Base-by-base conservation (phyloP, 208 protist species). In the Leishmania lainsoni region DNA sequence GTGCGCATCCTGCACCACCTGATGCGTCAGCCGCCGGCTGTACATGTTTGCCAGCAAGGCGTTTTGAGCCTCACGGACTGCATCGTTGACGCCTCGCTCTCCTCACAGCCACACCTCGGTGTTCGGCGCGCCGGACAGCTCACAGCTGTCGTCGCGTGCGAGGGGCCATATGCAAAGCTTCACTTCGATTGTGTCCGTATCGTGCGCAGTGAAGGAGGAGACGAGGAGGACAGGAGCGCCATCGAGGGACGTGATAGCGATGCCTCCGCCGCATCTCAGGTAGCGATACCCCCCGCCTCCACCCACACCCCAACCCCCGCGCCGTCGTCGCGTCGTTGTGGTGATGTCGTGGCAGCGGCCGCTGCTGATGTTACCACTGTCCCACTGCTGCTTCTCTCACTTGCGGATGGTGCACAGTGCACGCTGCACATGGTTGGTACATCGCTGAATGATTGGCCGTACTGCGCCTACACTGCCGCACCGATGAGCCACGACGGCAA, bases 1-100 rank as follows among this genome's bases (percentile, higher is more conserved):
- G 51, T 58, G 52, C 48, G 48, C 20, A 35, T 74, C 39, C 39
- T 74, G 65, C 77, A 66, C 5, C 51, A 32, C 26, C 52, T 74
- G 32, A 9, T 65, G 16, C 58, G 32, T 12, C 70, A 82, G 59
- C 56, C 56, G 14, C 76, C 81, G 9, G 76, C 61, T n/a, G 54
- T 85, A 8, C 52, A 85, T 32, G 71, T 85, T n/a, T 78, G 35
- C 42, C 76, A 85, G 81, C 81, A 85, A 58, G 81, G 81, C 42
- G 76, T 79, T 39, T 22, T 85, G 61, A 77, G 29, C 61, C 52
- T 85, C 20, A 61, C 42, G 26, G 81, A 85, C 76, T 81, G 81
- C 49, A 14, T 85, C 42, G 45, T 85, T 20, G 81, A 85, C 45
- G 61, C 32, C 39, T 80, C 81, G 3, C 70, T 80, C 39, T 48